Base-by-base conservation (phyloP, 805 yeast species). In the Vanderwaltozyma yarrowii region DNA sequence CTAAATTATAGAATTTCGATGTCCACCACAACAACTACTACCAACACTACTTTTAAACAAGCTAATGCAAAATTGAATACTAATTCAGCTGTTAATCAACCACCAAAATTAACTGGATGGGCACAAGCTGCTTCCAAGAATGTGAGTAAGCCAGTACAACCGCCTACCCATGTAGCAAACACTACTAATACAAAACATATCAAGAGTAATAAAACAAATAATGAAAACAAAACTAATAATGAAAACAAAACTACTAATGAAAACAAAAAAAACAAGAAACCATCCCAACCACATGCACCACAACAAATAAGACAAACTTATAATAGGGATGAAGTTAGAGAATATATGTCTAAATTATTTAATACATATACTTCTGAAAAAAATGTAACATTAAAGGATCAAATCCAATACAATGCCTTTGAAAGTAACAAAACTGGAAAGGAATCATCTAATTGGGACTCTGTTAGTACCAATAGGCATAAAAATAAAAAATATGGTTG, bases 71-170 rank as follows among this genome's bases (percentile, higher is more conserved):
- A n/a, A n/a, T n/a, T n/a, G 10, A 21, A 6, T 21, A 21, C 27
- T 4, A 8, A n/a, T 4, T n/a, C 28, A 3, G 30, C 43, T 4
- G 37, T 40, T 23, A 28, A 38, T n/a, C 35, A 30, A 14, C 43
- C 45, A 29, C 51, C 57, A 24, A 52, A 49, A 40, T 42, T 54
- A 32, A 50, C 58, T 11, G 58, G 58, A 3, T 56, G 61, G 61
- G 61, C 58, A 1, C 60, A 55, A 35, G 60, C 60, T 23, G 60
- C 60, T 13, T 34, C 57, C 56, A 27, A 46, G 43, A 37, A 38
- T 43, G 15, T 45, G 32, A 16, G 35, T 2, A 25, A 31, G 19
- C 19, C 34, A 10, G n/a, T 39, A 4, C 27, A 31, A 20, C 23
- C 33, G 10, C 27, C 14, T 18, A 4, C 20, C 12, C 19, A 3